Evolutionary conservation across 1,139 yeast genomes (phyloP).

Genomic region (Blastobotrys indianensis): DNA sequence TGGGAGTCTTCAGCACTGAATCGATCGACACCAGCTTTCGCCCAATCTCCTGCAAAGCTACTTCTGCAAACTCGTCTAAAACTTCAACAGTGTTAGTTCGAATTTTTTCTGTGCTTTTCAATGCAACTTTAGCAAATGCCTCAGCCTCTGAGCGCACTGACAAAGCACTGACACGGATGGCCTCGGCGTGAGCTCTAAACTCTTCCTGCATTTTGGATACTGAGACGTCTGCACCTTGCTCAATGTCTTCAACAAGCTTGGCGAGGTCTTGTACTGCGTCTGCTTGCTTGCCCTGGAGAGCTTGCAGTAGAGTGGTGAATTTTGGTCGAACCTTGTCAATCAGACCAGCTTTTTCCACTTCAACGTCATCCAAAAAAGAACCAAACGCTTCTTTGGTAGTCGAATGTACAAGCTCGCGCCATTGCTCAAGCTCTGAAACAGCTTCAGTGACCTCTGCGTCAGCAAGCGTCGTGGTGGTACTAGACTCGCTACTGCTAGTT

Average conservation of each 20-base stretch:
- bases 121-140: constrained; percentile 29
- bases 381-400: constrained; percentile 30
- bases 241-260: constrained; percentile 17
- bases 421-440: constrained; percentile 17
- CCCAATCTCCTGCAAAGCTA: constrained; percentile 34
- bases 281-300: constrained; percentile 20
- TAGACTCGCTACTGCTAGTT: no score
- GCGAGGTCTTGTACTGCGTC: constrained; percentile 20
- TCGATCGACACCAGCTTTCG: constrained; percentile 27
- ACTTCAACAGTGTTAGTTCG: constrained; percentile 35
- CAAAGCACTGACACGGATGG: constrained; percentile 28
- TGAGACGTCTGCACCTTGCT: constrained; percentile 16
- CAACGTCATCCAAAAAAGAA: constrained; percentile 30
- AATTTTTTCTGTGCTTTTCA: constrained; percentile 32
- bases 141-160: constrained; percentile 30
- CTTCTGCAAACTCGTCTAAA: constrained; percentile 37
- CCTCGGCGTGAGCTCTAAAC: constrained; percentile 28
- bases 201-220: constrained; percentile 23
- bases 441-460: not conserved
- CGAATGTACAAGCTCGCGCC: constrained; percentile 28
- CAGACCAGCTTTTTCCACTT: constrained; percentile 25
- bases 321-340: constrained; percentile 22
- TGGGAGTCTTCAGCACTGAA: constrained; percentile 16
- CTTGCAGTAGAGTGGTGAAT: constrained; percentile 25
- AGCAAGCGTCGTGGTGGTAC: not conserved